Percentiles rank a stretch among this genome's conserved stretches.
Conservation (phyloP, 148 eudicot genomes). For the Nepenthes gracilis region DNA sequence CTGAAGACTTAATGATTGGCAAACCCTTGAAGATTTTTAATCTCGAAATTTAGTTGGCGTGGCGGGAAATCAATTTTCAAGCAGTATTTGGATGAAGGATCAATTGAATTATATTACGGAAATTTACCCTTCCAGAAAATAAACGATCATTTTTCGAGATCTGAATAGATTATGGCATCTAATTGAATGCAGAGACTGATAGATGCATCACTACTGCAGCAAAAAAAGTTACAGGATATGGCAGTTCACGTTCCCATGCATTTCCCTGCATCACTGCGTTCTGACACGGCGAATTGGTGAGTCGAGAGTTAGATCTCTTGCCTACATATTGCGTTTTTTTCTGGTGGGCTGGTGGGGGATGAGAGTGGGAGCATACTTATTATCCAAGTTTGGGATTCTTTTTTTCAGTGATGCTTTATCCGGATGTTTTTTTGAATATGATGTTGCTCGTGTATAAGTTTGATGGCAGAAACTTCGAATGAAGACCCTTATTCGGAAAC, state of each 20-base stretch:
- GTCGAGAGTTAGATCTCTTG: neutral
- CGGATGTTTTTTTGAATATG: neutral
- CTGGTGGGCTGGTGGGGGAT: neutral
- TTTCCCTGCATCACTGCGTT: constrained; percentile 20
- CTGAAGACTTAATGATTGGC: too few relatives aligned
- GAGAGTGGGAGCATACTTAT: neutral
- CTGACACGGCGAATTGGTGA: constrained; percentile 34
- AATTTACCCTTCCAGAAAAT: too few relatives aligned
- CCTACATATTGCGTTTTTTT: neutral
- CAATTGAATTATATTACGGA: too few relatives aligned
- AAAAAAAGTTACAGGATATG: constrained; percentile 64
- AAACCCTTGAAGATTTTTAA: too few relatives aligned
- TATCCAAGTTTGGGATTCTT: neutral
- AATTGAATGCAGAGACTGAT: constrained; percentile 53
- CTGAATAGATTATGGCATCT: neutral
- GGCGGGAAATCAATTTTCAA: too few relatives aligned
- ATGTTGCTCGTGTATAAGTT: constrained; percentile 18
- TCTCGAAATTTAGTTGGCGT: too few relatives aligned
- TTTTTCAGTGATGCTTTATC: neutral
- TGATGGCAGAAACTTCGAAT: constrained; percentile 23
- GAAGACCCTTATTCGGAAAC: constrained; percentile 24
- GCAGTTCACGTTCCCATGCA: constrained; percentile 45
- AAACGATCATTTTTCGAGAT: too few relatives aligned
- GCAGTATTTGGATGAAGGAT: too few relatives aligned
- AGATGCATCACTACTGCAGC: constrained; percentile 67